A percentile compares a stretch with the other conserved stretches of the same genome.
Conservation (phyloP, 2,329 filamentous ascomycete genomes). For the Chaetomiaceae sp. region DNA sequence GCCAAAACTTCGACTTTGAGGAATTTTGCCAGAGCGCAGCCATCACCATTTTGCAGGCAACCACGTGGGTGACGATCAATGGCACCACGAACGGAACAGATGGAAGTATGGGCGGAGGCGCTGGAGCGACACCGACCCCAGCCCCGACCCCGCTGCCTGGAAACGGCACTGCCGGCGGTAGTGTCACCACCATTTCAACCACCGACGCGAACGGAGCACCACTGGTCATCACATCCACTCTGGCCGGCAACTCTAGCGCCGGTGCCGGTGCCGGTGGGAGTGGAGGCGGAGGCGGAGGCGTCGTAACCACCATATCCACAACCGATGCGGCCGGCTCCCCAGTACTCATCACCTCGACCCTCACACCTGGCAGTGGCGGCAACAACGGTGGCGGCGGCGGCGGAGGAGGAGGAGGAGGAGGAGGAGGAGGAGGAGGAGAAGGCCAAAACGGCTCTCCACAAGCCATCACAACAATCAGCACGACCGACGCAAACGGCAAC, state of each 20-base stretch:
- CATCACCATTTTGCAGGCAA: conserved; percentile 11
- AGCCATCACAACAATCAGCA: background rate
- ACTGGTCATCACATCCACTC: conserved; percentile 10
- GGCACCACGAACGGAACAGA: conserved; percentile 4
- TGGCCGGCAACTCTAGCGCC: background rate
- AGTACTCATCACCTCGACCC: background rate
- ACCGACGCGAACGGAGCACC: conserved; percentile 14
- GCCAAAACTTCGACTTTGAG: conserved; percentile 18
- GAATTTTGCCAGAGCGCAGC: conserved; percentile 14
- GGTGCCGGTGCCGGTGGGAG: background rate
- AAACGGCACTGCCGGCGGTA: conserved; percentile 3
- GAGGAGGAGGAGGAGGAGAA: background rate
- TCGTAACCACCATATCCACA: background rate
- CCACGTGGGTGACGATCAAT: conserved; percentile 17
- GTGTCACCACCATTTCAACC: conserved; percentile 16
- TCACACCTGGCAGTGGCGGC: background rate
- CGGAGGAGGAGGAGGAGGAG: background rate
- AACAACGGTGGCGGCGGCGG: background rate
- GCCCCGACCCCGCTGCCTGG: background rate
- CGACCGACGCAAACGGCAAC: conserved; percentile 1
- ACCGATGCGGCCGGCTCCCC: conserved; percentile 7
- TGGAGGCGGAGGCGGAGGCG: background rate
- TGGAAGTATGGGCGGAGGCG: background rate
- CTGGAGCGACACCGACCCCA: background rate
- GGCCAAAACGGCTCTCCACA: too few species aligned